Percentiles rank a stretch among this genome's conserved stretches.
Evolutionary conservation across 2,329 filamentous ascomycete genomes (phyloP).

Genomic region (Scedosporium boydii): DNA sequence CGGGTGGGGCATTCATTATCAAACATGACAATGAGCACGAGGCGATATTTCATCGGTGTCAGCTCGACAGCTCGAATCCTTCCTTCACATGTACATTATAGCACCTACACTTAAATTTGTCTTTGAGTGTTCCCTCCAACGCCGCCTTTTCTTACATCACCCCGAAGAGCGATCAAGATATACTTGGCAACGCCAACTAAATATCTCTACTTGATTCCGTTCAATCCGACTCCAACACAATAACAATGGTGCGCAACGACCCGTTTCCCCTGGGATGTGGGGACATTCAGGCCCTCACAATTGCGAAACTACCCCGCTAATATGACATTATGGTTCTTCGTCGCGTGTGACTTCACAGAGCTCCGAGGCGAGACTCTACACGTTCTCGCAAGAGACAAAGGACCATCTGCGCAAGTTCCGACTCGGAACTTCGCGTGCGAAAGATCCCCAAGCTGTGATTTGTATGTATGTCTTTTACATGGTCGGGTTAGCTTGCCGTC

Average conservation of each 20-base stretch:
- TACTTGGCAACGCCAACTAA: not conserved
- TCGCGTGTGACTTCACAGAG: constrained; percentile 24
- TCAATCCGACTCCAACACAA: not conserved
- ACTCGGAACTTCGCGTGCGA: constrained; percentile 77
- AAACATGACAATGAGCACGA: too few species aligned
- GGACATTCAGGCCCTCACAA: not conserved
- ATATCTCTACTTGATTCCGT: not conserved
- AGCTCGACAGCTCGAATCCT: too few species aligned
- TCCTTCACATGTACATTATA: too few species aligned
- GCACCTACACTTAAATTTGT: too few species aligned
- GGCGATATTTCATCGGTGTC: too few species aligned
- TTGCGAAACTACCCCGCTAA: constrained; percentile 4
- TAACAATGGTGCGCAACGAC: not conserved
- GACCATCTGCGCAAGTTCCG: constrained; percentile 91
- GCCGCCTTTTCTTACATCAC: too few species aligned
- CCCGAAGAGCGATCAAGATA: too few species aligned
- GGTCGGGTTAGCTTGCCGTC: not conserved
- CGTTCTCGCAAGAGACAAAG: constrained; percentile 84
- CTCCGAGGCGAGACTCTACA: constrained; percentile 84
- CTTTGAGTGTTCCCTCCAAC: too few species aligned
- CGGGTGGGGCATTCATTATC: too few species aligned
- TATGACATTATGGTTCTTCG: constrained; percentile 1
- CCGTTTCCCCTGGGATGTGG: not conserved
- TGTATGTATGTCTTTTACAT: constrained; percentile 53
- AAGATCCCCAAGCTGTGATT: constrained; percentile 81